A percentile compares a stretch with the other conserved stretches of the same genome.
Conservation (phyloP, 768 basidiomycete species). For the Boletus insuetus region DNA sequence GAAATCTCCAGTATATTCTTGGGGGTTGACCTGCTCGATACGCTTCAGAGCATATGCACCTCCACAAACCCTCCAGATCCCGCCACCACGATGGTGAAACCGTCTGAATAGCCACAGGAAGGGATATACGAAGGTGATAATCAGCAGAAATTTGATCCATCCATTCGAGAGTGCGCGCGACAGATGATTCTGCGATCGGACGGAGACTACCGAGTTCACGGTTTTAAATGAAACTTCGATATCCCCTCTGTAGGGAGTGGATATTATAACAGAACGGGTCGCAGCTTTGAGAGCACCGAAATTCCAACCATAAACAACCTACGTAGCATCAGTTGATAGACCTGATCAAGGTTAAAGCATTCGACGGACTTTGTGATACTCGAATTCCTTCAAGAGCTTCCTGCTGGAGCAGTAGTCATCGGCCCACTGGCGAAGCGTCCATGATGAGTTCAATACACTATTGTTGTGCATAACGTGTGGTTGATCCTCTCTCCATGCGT, state of each 20-base stretch:
- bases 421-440: constrained; percentile 73
- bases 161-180: constrained; percentile 66
- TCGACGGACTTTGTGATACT: constrained; percentile 57
- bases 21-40: constrained; percentile 17
- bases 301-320: constrained; percentile 63
- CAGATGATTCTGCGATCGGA: constrained; percentile 65
- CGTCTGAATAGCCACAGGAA: constrained; percentile 80
- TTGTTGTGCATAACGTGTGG: constrained; percentile 20
- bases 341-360: neutral
- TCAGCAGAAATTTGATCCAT: constrained; percentile 68
- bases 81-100: constrained; percentile 65
- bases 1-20: neutral
- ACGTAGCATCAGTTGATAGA: constrained; percentile 27
- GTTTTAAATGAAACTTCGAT: constrained; percentile 49
- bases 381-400: constrained; percentile 76
- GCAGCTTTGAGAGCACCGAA: constrained; percentile 40
- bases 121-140: constrained; percentile 70
- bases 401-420: constrained; percentile 74
- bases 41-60: constrained; percentile 72
- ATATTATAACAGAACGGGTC: constrained; percentile 35
- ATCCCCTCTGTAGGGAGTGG: constrained; percentile 38
- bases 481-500: constrained; percentile 34
- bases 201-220: constrained; percentile 48
- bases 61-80: constrained; percentile 73
- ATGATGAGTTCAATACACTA: constrained; percentile 48